Base-by-base conservation (phyloP, 2,329 filamentous ascomycete species). In the Pseudopithomyces chartarum region DNA sequence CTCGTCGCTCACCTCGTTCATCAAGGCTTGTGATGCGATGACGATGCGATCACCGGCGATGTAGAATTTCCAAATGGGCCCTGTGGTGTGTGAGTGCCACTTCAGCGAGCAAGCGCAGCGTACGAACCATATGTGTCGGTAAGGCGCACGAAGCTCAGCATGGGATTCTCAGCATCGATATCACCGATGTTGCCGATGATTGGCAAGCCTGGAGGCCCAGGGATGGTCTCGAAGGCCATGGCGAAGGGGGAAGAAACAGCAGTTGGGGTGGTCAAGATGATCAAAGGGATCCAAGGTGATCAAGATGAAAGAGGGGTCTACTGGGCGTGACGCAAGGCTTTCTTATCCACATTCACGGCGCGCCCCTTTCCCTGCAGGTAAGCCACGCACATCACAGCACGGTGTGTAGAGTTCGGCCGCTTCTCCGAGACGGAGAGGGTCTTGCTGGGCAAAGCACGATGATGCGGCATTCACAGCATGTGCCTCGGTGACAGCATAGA, bases 111-210 rank as follows among this genome's bases (percentile, higher is more conserved):
- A 17, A 11, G n/a, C 19, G n/a, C 19, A 20, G 11, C 12, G 5
- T 8, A 50, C 47, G 34, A 29, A 87, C 88, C 89, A 75, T 90
- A 90, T 57, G 82, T 85, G 39, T 90, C 84, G 22, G 86, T 84
- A 47, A 91, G 76, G 11, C 82, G 78, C 6, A 74, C 69, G 19
- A 90, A 72, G 22, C 86, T 85, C 20, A 80, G 75, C 2, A 85
- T 69, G 0, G 87, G 84, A 20, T 83, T 79, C n/a, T 83, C 81
- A 0, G 80, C 74, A 56, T 88, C 84, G 59, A 92, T 82, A 60
- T 90, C 86, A 52, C 78, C 76, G 29, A 89, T 69, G 63, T 91
- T 89, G 26, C 89, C 89, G 22, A 91, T 60, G 23, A 91, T 71
- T 1, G 87, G 89, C 54, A 89, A 77, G 2, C 85, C 86, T 52